Base-by-base conservation (phyloP, 2,329 filamentous ascomycete genomes). In the Claviceps quebecensis region DNA sequence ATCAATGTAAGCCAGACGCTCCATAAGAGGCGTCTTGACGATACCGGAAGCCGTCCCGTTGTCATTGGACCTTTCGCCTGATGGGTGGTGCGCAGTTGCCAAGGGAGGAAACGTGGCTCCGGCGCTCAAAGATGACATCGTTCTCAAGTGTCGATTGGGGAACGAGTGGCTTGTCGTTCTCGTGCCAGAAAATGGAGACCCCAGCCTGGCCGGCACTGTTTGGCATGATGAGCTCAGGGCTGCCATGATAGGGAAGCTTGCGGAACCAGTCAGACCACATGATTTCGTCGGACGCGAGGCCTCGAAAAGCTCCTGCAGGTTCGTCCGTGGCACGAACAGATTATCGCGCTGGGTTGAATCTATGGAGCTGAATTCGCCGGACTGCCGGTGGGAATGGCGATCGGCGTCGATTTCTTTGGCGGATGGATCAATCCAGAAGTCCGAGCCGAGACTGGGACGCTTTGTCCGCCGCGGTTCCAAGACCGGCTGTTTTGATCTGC, bases 1-100 rank as follows among this genome's bases (percentile, higher is more conserved):
- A 58, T 81, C 77, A 46, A 81, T 72, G 55, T 81, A 80, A 4
- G 77, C 75, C 51, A 81, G 65, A 11, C 76, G 74, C 38, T 70
- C 71, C 22, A 72, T 69, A 44, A 80, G 63, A 39, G 71, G 72
- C 14, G 72, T 65, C 52, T 69, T 67, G 22, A 67, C 63, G 6
- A 65, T 59, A n/a, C 65, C 26, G n/a, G 48, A 26, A 16, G 47
- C 37, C 22, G 5, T 9, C n/a, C 16, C 40, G 22, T n/a, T 23
- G 16, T 22, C 13, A 38, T 16, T 38, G 9, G n/a, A 5, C 29
- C 63, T 19, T 65, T 60, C 41, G 69, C 67, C 4, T 59, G 62
- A 29, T 56, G 76, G 73, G 56, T 19, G 11, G 4, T 80, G 77
- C 38, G 80, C 67, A 0, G 78, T 83, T 11, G 78, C 74, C 61